Evolutionary conservation across 1,284 basidiomycete species (phyloP).

Genomic region (Meira miltonrushii): DNA sequence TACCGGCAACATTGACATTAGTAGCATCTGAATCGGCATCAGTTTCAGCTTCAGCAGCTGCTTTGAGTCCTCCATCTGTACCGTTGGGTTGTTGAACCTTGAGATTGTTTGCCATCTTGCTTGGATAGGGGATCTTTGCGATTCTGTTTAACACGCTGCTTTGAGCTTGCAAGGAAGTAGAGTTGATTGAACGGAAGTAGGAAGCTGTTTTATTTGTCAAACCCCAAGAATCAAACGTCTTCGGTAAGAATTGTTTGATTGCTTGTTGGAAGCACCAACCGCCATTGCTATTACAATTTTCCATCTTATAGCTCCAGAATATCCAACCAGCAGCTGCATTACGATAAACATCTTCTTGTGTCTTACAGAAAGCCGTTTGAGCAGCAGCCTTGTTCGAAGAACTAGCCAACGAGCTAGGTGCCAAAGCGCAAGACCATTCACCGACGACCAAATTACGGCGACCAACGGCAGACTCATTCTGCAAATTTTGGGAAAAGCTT

Average conservation of each 20-base stretch:
- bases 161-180: neutral
- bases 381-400: slow-evolving; percentile 58
- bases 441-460: slow-evolving; percentile 64
- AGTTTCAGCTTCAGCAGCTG: neutral
- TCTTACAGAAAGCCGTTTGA: slow-evolving; percentile 61
- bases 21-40: neutral
- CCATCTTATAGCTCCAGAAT: slow-evolving; percentile 65
- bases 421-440: slow-evolving; percentile 58
- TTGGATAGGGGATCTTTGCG: slow-evolving; percentile 18
- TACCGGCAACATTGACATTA: neutral
- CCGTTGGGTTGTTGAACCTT: neutral
- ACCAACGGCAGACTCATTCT: slow-evolving; percentile 19
- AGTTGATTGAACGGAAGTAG: neutral
- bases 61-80: neutral
- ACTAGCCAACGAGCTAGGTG: slow-evolving; percentile 59
- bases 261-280: slow-evolving; percentile 51
- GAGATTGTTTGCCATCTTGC: neutral
- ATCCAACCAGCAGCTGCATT: slow-evolving; percentile 64
- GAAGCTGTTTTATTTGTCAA: slow-evolving; percentile 16
- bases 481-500: slow-evolving; percentile 18
- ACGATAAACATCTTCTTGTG: slow-evolving; percentile 63
- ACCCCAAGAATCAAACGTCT: slow-evolving; percentile 41
- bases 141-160: slow-evolving; percentile 10
- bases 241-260: slow-evolving; percentile 26
- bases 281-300: slow-evolving; percentile 44